Evolutionary conservation across 352 stramenopile species (phyloP), one percentile per base, ranked within the genome.

Genomic region (Globisporangium parvum): DNA sequence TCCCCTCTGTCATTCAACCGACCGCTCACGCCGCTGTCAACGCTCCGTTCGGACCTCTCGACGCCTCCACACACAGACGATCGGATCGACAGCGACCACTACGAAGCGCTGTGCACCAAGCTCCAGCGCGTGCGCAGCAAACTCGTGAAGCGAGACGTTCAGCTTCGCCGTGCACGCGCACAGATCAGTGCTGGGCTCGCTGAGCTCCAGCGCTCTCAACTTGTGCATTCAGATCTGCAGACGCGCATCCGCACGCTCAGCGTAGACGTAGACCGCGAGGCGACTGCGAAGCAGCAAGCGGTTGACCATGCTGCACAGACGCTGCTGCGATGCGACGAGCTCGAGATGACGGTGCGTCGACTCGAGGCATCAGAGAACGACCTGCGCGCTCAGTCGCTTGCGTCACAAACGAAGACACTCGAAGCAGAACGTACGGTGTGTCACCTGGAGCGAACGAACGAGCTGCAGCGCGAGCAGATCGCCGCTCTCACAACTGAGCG

Each of bases 281-380:
- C 42, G 12, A 11, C 24, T 12, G 59, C 60, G 2, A 77, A 66
- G 33, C 55, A 66, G 11, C 61, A 79, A 15, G 70, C 74, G 1
- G 53, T 87, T 21, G 70, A 84, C 20, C 73, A 66, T 52, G 72
- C 73, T 0, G 77, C 69, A 0, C 52, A 65, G 37, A 63, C 70
- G 18, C 57, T 85, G 12, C 17, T 73, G 39, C 62, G 70, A 24
- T 62, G 57, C 21, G 63, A 66, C 6, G 33, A 40, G 10, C 21
- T 69, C 18, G 37, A 35, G 8, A 20, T 52, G 12, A 1, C 20
- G 20, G 4, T 21, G n/a, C 41, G 10, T 10, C 45, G 61, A 17
- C 18, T 61, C 1, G 41, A 61, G 14, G 20, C 18, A 10, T 28
- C 21, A 3, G 35, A 63, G 21, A 20, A 56, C 2, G 15, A 37